Evolutionary conservation across 257 asterid species (phyloP), one percentile per base, ranked within the genome.

Genomic region (Leonotis leonurus): DNA sequence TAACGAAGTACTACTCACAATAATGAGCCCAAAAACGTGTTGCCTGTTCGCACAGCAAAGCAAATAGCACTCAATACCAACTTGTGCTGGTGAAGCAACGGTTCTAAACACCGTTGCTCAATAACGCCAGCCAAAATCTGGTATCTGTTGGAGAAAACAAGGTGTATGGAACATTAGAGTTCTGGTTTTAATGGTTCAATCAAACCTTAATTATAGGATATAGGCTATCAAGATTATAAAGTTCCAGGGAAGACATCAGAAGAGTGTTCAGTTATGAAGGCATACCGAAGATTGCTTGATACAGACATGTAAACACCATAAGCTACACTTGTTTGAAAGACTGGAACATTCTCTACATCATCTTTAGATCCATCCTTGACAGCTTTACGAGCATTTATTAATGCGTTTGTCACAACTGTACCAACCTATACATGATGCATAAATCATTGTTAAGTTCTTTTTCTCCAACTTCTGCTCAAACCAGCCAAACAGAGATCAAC

Each of bases 1-100:
- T 0, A 21, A 10, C 1, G 16, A 55, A 32, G n/a, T n/a, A n/a
- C n/a, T 67, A 70, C 98, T 88, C 76, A 86, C 98, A 86, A 57
- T 71, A 86, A 62, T 39, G 98, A 88, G 67, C 96, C 96, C 77
- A 86, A 71, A 73, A 65, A 86, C 22, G 98, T 91, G 86, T 91
- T 88, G 73, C 96, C 95, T 49, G 96, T 91, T 72, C 98, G 84
- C 61, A 91, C 93, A 52, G 98, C 95, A 63, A 88, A 91, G 89
- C 95, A 91, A 22, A 88, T 57, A 14, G 96, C 90, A 60, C 90
- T 86, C 75, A 91, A 58, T 16, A 86, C 9, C 56, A 91, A 60
- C 87, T 91, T 91, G 71, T 91, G 94, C 51, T 80, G 77, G 75
- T 88, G 95, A 44, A 91, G 83, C 72, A 86, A 8, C 0, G 96